A percentile compares a stretch with the other conserved stretches of the same genome.
Evolutionary conservation across 768 basidiomycete genomes (phyloP).

Genomic region (Mycena filopes): DNA sequence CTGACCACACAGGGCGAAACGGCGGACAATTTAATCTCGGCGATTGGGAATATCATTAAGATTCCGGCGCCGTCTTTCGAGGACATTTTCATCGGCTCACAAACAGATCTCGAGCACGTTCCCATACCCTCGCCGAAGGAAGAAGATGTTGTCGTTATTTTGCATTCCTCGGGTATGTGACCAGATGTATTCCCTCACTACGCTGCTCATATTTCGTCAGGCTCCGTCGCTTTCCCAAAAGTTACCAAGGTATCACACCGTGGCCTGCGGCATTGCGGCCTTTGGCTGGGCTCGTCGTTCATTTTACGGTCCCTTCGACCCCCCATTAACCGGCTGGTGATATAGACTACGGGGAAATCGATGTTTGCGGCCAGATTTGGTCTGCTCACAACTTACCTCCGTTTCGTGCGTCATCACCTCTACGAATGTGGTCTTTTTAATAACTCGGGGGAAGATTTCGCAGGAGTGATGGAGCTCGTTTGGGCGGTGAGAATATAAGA

Average conservation of each 20-base stretch:
- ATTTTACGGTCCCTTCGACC: background rate
- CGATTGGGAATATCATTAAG: slow-evolving; percentile 17
- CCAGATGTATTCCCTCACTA: background rate
- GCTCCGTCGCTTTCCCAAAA: slow-evolving; percentile 33
- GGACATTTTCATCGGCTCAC: slow-evolving; percentile 18
- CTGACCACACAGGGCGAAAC: background rate
- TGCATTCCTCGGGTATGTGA: slow-evolving; percentile 39
- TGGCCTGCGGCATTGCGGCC: slow-evolving; percentile 15
- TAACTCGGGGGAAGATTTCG: slow-evolving; percentile 19
- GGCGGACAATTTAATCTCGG: slow-evolving; percentile 29
- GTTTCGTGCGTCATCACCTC: slow-evolving; percentile 29
- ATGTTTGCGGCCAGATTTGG: slow-evolving; percentile 32
- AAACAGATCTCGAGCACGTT: background rate
- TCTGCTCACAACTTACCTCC: slow-evolving; percentile 30
- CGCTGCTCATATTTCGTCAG: background rate
- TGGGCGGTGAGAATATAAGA: slow-evolving; percentile 23
- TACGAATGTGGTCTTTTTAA: background rate
- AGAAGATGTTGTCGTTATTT: slow-evolving; percentile 33
- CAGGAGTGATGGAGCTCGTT: slow-evolving; percentile 25
- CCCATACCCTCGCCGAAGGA: slow-evolving; percentile 5
- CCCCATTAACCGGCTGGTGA: background rate
- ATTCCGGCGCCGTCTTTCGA: slow-evolving; percentile 26
- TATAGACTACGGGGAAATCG: slow-evolving; percentile 34
- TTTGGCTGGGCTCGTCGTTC: slow-evolving; percentile 28
- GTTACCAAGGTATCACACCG: slow-evolving; percentile 23